These are phyloP conservation scores for Oehlia diaphana DNA, from an alignment of 192 early-diverging fungal genomes.

Conservation along the genomic window DNA sequence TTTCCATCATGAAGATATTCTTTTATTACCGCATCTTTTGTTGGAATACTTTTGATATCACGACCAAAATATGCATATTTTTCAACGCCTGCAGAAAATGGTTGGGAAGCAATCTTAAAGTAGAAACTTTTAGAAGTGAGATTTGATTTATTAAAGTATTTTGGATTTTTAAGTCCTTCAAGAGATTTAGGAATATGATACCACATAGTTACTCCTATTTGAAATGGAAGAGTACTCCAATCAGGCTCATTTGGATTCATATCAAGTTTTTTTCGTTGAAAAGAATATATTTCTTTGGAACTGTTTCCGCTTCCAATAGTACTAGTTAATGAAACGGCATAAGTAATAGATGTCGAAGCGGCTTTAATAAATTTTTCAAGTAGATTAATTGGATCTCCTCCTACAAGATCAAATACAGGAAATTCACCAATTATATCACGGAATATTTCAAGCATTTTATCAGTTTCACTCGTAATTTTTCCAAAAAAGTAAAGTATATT, in stretches of 20 bases:
- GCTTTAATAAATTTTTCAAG: constrained; percentile 15
- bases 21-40: constrained; percentile 11
- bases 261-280: not conserved
- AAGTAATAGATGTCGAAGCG: constrained; percentile 6
- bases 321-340: constrained; percentile 18
- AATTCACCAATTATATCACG: constrained; percentile 26
- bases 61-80: constrained; percentile 24
- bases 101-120: constrained; percentile 15
- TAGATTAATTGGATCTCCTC: constrained; percentile 15
- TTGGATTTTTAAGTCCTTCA: not conserved
- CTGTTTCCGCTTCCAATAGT: constrained; percentile 8
- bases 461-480: constrained; percentile 23
- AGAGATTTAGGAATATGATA: not conserved
- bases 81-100: constrained; percentile 18
- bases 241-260: constrained; percentile 3
- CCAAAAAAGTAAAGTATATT: constrained; percentile 30
- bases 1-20: no score
- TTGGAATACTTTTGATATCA: not conserved
- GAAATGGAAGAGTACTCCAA: not conserved
- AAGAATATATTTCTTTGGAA: not conserved
- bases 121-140: not conserved
- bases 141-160: constrained; percentile 10
- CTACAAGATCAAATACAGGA: constrained; percentile 24
- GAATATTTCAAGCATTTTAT: constrained; percentile 27
- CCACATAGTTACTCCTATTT: not conserved